phyloP scores from a whole-genome alignment of 108 stramenopile genomes.

The Fistulifera solaris region DNA sequence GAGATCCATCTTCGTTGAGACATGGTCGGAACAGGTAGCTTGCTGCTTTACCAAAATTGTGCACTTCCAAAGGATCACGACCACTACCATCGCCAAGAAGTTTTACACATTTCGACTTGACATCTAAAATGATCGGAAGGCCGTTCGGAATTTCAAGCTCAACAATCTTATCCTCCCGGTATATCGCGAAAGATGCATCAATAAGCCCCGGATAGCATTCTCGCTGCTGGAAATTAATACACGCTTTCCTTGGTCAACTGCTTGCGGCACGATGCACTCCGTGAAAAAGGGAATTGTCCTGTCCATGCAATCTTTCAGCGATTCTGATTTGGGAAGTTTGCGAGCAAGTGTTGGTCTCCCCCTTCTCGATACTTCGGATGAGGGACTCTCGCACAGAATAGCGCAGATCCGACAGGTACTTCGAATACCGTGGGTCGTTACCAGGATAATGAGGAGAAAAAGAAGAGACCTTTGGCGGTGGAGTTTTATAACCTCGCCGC shows the following conservation, averaged over 20 bases:
- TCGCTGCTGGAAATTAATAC: conserved; percentile 94
- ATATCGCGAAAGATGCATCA: conserved; percentile 98
- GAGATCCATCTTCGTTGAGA: conserved; percentile 45
- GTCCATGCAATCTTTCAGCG: conserved; percentile 84
- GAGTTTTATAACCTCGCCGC: conserved; percentile 67
- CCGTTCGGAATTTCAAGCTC: conserved; percentile 95
- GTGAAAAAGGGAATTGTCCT: conserved; percentile 88
- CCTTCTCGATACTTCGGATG: conserved; percentile 73
- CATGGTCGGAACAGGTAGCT: conserved; percentile 77
- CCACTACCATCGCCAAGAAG: conserved; percentile 83
- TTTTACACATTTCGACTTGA: conserved; percentile 62
- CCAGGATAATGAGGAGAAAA: conserved; percentile 73
- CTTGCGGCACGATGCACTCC: conserved; percentile 76
- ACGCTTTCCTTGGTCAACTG: conserved; percentile 85
- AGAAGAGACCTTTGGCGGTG: conserved; percentile 72
- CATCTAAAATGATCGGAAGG: conserved; percentile 88
- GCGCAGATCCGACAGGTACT: conserved; percentile 72
- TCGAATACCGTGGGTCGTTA: conserved; percentile 77
- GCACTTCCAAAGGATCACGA: conserved; percentile 65
- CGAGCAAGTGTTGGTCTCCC: conserved; percentile 46
- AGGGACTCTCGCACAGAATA: conserved; percentile 60
- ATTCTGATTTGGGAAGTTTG: conserved; percentile 85
- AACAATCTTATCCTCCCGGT: conserved; percentile 84
- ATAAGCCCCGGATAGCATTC: conserved; percentile 95
- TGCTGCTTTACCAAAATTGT: conserved; percentile 80